A percentile compares a stretch with the other conserved stretches of the same genome.
phyloP scores from a whole-genome alignment of 805 yeast genomes.

The Vanderwaltozyma tropicalis region DNA sequence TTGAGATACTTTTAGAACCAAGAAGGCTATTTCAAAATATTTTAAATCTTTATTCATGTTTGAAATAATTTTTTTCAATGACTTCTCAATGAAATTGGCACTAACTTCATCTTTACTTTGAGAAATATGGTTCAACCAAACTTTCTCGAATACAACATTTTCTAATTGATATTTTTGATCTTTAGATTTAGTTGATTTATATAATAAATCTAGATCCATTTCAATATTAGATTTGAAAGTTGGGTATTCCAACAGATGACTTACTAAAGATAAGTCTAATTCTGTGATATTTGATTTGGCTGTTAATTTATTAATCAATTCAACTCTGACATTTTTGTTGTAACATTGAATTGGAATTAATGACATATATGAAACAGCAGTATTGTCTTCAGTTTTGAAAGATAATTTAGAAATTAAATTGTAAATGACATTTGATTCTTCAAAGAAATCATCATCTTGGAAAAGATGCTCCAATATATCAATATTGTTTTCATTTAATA shows the following conservation, averaged over 20 bases:
- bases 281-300: constrained; percentile 3
- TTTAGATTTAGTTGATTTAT: constrained; percentile 7
- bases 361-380: constrained; percentile 5
- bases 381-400: constrained; percentile 3
- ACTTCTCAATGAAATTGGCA: constrained; percentile 7
- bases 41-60: constrained; percentile 4
- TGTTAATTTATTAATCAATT: constrained; percentile 19
- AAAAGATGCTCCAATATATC: constrained; percentile 21
- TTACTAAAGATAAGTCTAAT: constrained; percentile 19
- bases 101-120: constrained; percentile 29
- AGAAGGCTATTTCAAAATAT: constrained; percentile 9
- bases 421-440: constrained; percentile 34
- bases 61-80: background rate
- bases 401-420: constrained; percentile 20
- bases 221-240: constrained; percentile 47
- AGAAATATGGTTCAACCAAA: constrained; percentile 34
- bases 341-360: constrained; percentile 43
- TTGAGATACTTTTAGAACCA: constrained; percentile 6
- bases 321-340: constrained; percentile 28
- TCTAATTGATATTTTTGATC: constrained; percentile 5
- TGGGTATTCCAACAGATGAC: constrained; percentile 38
- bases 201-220: constrained; percentile 25
- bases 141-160: constrained; percentile 22
- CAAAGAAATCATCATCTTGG: constrained; percentile 35
- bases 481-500: constrained; percentile 21